These are phyloP conservation scores for Magnusiomyces tetraspermus DNA, from an alignment of 1,139 yeast species.

Conservation along the genomic window DNA sequence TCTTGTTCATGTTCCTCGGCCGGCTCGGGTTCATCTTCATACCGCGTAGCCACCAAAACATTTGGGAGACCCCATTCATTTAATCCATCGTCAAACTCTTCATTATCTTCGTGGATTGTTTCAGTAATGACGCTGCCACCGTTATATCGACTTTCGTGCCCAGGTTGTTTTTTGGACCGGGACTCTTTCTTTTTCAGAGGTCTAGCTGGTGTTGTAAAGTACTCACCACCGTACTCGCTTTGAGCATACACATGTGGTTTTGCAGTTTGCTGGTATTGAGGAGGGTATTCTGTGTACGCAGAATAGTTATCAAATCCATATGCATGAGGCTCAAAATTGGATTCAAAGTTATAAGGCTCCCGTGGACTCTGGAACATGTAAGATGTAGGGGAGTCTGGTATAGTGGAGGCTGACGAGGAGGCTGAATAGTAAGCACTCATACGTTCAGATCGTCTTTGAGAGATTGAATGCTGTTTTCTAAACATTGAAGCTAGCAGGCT, in stretches of 20 bases:
- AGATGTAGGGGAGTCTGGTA: not conserved
- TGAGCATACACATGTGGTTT: constrained; percentile 11
- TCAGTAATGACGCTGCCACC: not conserved
- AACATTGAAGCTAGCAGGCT: constrained; percentile 12
- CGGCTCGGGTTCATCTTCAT: constrained; percentile 13
- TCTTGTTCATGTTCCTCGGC: constrained; percentile 10
- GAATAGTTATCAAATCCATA: no score
- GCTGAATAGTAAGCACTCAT: not conserved
- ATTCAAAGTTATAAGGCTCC: no score
- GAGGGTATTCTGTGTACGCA: no score
- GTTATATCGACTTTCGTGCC: not conserved
- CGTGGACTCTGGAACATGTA: not conserved
- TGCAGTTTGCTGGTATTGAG: not conserved
- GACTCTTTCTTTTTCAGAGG: not conserved
- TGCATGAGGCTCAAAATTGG: not conserved
- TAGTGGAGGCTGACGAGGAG: not conserved
- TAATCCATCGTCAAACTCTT: constrained; percentile 22
- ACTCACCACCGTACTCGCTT: constrained; percentile 7
- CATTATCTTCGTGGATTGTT: constrained; percentile 1
- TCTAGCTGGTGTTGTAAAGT: not conserved
- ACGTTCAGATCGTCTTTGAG: constrained; percentile 1
- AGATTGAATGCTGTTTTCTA: constrained; percentile 7
- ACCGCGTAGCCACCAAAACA: constrained; percentile 16
- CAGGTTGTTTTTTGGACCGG: not conserved
- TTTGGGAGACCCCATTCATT: constrained; percentile 25